Percentiles rank a stretch among this genome's conserved stretches.
These are phyloP conservation scores for Cytospora mali DNA, from an alignment of 2,329 filamentous ascomycete species.

Conservation along the genomic window DNA sequence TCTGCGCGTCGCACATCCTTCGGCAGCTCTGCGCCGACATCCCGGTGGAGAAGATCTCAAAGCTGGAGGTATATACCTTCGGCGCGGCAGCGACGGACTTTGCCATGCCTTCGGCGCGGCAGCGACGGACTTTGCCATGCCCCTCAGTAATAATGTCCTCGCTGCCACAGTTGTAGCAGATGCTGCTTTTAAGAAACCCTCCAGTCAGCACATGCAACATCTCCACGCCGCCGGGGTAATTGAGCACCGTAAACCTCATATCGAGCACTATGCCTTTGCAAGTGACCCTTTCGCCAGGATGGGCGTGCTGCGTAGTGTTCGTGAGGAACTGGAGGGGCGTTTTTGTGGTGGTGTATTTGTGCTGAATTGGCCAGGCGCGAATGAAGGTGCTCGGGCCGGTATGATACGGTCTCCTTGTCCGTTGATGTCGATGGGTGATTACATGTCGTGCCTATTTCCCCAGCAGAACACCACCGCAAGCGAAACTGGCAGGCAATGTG, in stretches of 20 bases:
- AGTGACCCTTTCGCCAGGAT: conserved; percentile 44
- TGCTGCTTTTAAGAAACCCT: conserved; percentile 20
- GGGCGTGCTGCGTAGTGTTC: conserved; percentile 42
- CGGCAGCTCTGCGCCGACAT: conserved; percentile 43
- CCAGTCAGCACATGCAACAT: conserved; percentile 11
- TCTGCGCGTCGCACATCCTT: conserved; percentile 41
- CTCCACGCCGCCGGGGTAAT: conserved; percentile 28
- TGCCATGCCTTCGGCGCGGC: conserved; percentile 48
- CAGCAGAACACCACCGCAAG: conserved; percentile 33
- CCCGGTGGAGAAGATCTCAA: conserved; percentile 39
- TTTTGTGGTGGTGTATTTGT: conserved; percentile 46
- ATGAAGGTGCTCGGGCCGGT: too few species aligned
- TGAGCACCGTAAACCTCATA: conserved; percentile 34
- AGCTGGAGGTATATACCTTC: conserved; percentile 49
- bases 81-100: conserved; percentile 43
- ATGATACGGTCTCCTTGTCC: neutral
- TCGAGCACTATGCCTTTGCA: conserved; percentile 42
- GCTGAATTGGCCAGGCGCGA: conserved; percentile 31
- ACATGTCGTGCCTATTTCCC: conserved; percentile 42
- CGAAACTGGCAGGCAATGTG: neutral
- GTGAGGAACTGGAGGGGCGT: conserved; percentile 40
- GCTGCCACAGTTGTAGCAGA: conserved; percentile 19
- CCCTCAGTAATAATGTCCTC: conserved; percentile 36
- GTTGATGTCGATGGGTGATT: conserved; percentile 38
- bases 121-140: conserved; percentile 42